Evolutionary conservation across 495 filamentous ascomycete genomes (phyloP).

Genomic region (Penicillium crystallinum): DNA sequence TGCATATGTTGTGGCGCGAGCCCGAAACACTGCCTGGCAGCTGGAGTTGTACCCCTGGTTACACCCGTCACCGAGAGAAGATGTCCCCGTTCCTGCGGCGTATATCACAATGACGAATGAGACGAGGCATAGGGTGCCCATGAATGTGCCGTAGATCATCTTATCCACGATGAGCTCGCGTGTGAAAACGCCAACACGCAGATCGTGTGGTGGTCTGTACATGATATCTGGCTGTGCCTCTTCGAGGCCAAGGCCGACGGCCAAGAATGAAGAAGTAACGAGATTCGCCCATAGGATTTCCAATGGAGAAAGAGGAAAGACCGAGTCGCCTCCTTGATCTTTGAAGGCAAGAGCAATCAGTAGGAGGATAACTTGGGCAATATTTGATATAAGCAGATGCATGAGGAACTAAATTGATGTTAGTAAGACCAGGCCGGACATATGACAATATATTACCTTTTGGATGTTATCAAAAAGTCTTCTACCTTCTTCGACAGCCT

Average conservation of each 20-base stretch:
- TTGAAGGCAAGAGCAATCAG: constrained; percentile 70
- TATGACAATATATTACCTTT: constrained; percentile 39
- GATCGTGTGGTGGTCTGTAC: constrained; percentile 64
- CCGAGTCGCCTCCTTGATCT: constrained; percentile 56
- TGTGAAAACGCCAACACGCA: constrained; percentile 65
- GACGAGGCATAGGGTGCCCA: constrained; percentile 61
- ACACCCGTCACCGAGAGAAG: constrained; percentile 59
- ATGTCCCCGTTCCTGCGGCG: constrained; percentile 51
- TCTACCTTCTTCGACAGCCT: constrained; percentile 66
- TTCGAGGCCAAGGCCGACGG: constrained; percentile 70
- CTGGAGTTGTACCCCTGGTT: constrained; percentile 51
- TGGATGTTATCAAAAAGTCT: constrained; percentile 78
- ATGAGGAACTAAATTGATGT: constrained; percentile 51
- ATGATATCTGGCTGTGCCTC: constrained; percentile 62
- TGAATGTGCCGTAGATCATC: constrained; percentile 64
- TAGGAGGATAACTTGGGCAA: constrained; percentile 67
- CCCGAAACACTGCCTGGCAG: constrained; percentile 66
- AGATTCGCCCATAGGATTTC: constrained; percentile 79
- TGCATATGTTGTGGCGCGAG: constrained; percentile 70
- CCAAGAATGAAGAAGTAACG: constrained; percentile 68
- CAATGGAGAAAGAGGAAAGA: constrained; percentile 70
- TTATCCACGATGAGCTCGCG: constrained; percentile 66
- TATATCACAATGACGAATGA: constrained; percentile 68
- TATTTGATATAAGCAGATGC: constrained; percentile 67
- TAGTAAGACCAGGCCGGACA: background rate